Evolutionary conservation across 2,329 filamentous ascomycete species (phyloP), one percentile per base, ranked within the genome.

Genomic region (Paecilomyces sp.): DNA sequence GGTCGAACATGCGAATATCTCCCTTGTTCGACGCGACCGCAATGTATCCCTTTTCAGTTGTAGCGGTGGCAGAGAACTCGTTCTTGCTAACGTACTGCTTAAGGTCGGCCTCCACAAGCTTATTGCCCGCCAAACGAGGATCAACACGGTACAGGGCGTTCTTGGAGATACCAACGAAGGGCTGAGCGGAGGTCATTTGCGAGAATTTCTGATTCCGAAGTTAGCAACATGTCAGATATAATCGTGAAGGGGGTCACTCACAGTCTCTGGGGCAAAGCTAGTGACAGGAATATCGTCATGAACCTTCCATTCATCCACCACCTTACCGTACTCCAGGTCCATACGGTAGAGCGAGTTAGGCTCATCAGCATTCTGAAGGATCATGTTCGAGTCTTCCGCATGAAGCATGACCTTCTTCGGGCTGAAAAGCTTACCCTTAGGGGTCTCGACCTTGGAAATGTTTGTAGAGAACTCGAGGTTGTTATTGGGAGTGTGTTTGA

Each of bases 21-120:
- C 94, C 94, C 80, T 99, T 99, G 79, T 96, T 96, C 57, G 92
- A 97, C 0, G 94, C 93, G 7, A 99, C 92, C 3, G 94, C 94
- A 64, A 99, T 92, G 71, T 97, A 95, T 11, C 94, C 94, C 77
- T 97, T 93, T 70, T 96, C 92, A 0, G 94, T 99, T 0, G 94
- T 97, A 4, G 94, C 91, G 30, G 95, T 84, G 13, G 93, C 89
- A 0, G 92, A 97, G 77, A 99, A 99, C 69, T 96, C 92, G 70
- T 97, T 97, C 84, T 97, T 97, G 68, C 92, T 95, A 12, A 83
- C 86, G 72, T 99, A 99, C 74, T 97, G 93, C 81, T 99, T 97
- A 68, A 97, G 83, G 67, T 97, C 88, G 7, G 88, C 83, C 63
- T 97, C 92, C 15, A 97, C 94, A 54, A 99, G 85, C 79, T 99